Evolutionary conservation across 768 basidiomycete genomes (phyloP), one percentile per base, ranked within the genome.

Genomic region (Boletus sp.): DNA sequence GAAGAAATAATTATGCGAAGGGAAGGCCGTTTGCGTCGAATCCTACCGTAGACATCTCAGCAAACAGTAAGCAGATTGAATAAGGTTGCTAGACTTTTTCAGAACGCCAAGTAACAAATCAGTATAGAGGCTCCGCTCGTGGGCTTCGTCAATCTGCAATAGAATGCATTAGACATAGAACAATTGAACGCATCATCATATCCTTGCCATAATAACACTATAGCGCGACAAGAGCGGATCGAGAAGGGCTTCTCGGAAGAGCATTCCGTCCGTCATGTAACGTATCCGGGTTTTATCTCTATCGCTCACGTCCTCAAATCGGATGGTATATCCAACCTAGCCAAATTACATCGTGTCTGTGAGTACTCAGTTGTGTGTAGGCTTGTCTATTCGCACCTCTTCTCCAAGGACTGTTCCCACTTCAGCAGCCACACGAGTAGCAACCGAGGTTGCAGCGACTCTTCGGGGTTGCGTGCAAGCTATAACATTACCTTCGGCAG

Each of bases 181-280:
- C 1, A 17, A 55, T 39, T 15, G 55, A 20, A 9, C 1, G 11
- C 17, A 14, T 32, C n/a, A 35, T 55, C 28, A 17, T 46, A 5
- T 56, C 70, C 79, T 47, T 62, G 89, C 94, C 94, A 99, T 98
- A 58, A 98, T 89, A 10, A 94, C 93, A 66, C 93, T 96, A 67
- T 95, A 98, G 29, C 88, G 86, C 68, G 89, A 92, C 50, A 99
- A 79, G 30, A 98, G 73, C 17, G 97, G 97, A 68, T 99, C 96
- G 37, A 94, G 77, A 65, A 98, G 81, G 24, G 89, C 88, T 75
- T 98, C 95, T 57, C 95, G 84, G 71, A 98, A 98, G 37, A 99
- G 85, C 87, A 98, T 95, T 45, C 97, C 97, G 71, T 99, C 97
- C 33, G 97, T 99, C 84, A 98, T 83, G 72, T 98, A 99, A 41